Conservation (phyloP, 163 green algal species). For the Coccomyxa subellipsoidea region DNA sequence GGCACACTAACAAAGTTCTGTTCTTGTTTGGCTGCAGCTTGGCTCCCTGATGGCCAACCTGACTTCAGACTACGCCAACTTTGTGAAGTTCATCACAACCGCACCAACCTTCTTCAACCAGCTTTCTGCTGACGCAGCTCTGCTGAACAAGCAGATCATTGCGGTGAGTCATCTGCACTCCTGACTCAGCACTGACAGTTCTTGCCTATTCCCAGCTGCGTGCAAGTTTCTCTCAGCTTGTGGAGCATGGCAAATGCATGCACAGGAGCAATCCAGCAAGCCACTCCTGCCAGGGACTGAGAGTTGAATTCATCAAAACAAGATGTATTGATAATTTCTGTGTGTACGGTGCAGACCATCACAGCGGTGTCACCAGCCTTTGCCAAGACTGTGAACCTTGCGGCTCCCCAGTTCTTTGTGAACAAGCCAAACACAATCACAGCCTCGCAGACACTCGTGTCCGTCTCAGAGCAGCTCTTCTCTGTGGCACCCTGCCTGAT, state of each 20-base stretch:
- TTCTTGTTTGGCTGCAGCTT: neutral
- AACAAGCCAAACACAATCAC: neutral
- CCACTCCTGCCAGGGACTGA: neutral
- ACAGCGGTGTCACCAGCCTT: neutral
- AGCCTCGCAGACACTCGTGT: neutral
- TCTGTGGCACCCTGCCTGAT: neutral
- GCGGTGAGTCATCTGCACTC: neutral
- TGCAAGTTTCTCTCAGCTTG: neutral
- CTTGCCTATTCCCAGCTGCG: neutral
- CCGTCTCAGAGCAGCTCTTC: neutral
- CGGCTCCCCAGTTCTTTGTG: neutral
- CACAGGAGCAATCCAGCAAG: neutral
- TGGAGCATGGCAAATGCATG: no score
- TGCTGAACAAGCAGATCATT: neutral
- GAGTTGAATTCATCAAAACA: neutral
- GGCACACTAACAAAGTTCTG: neutral
- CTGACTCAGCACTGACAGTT: neutral
- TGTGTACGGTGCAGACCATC: neutral
- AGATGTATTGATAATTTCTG: neutral
- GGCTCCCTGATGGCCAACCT: slow-evolving; percentile 2
- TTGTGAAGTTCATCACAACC: slow-evolving; percentile 5
- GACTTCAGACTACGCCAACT: neutral
- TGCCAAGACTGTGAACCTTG: neutral
- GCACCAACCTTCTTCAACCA: neutral
- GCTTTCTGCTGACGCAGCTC: neutral